Percentiles rank a stretch among this genome's conserved stretches.
Conservation (phyloP, 352 stramenopile species). For the Phytophthora syringae region DNA sequence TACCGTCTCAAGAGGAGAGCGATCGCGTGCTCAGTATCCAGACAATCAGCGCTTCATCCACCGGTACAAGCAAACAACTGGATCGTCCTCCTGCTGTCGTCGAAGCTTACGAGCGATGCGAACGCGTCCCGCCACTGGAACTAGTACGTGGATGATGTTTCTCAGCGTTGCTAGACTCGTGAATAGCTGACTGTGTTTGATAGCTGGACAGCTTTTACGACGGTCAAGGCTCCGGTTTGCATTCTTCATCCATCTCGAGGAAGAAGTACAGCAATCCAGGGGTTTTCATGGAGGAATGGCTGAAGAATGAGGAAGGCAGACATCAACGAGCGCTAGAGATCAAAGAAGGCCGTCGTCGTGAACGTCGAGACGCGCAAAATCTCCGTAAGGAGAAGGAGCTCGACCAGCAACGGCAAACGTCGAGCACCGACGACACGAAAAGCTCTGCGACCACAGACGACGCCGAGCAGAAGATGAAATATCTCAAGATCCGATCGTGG, state of each 20-base stretch:
- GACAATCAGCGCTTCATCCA: slow-evolving; percentile 31
- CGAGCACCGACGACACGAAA: slow-evolving; percentile 24
- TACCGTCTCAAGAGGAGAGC: slow-evolving; percentile 29
- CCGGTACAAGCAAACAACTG: slow-evolving; percentile 13
- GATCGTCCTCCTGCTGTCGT: slow-evolving; percentile 26
- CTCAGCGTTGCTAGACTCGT: neutral
- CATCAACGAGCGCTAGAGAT: slow-evolving; percentile 42
- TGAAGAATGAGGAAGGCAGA: slow-evolving; percentile 45
- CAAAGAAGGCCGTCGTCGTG: slow-evolving; percentile 41
- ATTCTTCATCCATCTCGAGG: slow-evolving; percentile 25
- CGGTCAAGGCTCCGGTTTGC: neutral
- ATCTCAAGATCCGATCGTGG: slow-evolving; percentile 69
- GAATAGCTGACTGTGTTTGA: neutral
- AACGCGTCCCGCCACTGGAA: slow-evolving; percentile 51
- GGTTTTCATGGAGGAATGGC: slow-evolving; percentile 71
- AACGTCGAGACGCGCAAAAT: slow-evolving; percentile 20
- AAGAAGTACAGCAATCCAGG: slow-evolving; percentile 69
- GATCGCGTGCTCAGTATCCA: slow-evolving; percentile 28
- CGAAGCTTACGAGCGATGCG: slow-evolving; percentile 44
- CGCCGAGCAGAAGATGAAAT: slow-evolving; percentile 46
- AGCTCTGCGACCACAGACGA: slow-evolving; percentile 29
- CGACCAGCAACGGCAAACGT: slow-evolving; percentile 22
- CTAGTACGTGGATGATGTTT: slow-evolving; percentile 26
- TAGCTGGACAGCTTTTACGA: slow-evolving; percentile 52
- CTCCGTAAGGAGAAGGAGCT: slow-evolving; percentile 17